Evolutionary conservation across 1,284 basidiomycete species (phyloP), one percentile per base, ranked within the genome.

Genomic region (Heterobasidion annosum): DNA sequence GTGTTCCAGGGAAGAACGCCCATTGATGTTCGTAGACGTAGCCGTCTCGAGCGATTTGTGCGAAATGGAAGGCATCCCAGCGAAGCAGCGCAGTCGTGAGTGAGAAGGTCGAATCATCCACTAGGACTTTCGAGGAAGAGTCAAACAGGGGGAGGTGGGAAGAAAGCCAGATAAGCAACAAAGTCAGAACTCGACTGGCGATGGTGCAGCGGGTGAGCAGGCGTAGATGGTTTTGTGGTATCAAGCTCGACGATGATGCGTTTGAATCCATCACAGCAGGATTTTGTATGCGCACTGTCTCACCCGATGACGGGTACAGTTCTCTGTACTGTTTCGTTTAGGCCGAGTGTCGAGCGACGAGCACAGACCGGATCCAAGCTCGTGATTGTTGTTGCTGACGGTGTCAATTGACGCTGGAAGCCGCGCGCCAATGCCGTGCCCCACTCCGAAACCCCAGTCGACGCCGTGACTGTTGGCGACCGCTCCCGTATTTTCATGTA

Each of bases 1-100:
- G 79, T 49, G 80, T 69, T 1, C 83, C 91, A 1, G 91, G 89
- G 59, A 93, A 81, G 66, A 94, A 98, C 0, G 96, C 96, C 73
- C 91, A 88, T 62, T 91, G 78, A 63, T 97, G 80, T 67, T 98
- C 96, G 67, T 82, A 85, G 4, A 69, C 65, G 66, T 96, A 91
- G 9, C 79, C 79, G 15, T 81, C 69, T 12, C 73, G 60, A 0
- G 90, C 88, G 49, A 92, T 79, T 57, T 78, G 74, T 1, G 71
- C 62, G 66, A 93, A 98, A 69, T 98, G 87, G 56, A 98, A 77
- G 1, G 78, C 77, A 65, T 98, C 96, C 96, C 96, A 98, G 58
- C 93, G 82, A n/a, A 92, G 70, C 2, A 81, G 60, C 1, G 74
- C 63, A 10, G 64, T 67, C 0, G 65, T 55, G 3, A 64, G 52